These are phyloP conservation scores for Linum lewisii DNA, from an alignment of 345 rosid species.

Conservation along the genomic window DNA sequence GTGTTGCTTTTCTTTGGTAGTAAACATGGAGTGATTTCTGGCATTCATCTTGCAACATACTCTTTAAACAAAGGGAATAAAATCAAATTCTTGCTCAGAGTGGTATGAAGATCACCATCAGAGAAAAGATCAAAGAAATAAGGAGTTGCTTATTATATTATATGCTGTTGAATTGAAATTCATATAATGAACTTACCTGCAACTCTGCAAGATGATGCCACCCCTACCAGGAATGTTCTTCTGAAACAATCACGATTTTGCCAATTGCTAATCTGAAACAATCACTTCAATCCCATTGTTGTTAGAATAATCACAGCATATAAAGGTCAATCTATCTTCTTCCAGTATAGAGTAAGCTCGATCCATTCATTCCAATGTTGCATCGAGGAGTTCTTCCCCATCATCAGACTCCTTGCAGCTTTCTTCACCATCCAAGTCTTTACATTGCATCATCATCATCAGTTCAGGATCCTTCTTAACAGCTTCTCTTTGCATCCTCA, in stretches of 20 bases:
- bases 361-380: not conserved
- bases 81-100: not conserved
- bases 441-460: not conserved
- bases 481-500: not conserved
- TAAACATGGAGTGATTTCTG: too few species aligned
- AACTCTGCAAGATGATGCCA: too few species aligned
- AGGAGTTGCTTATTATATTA: not conserved
- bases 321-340: too few species aligned
- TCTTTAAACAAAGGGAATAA: not conserved
- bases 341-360: too few species aligned
- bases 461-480: conserved; percentile 1
- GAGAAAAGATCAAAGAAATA: not conserved
- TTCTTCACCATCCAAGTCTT: not conserved
- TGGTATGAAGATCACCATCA: not conserved
- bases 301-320: too few species aligned
- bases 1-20: not conserved
- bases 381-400: not conserved
- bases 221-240: too few species aligned
- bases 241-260: too few species aligned
- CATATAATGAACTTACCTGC: too few species aligned
- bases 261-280: too few species aligned
- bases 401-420: not conserved
- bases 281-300: too few species aligned
- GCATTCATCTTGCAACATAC: not conserved
- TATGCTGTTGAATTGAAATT: too few species aligned